A percentile compares a stretch with the other conserved stretches of the same genome.
phyloP scores from a whole-genome alignment of 768 basidiomycete species.

The Lyophyllum shimeji region DNA sequence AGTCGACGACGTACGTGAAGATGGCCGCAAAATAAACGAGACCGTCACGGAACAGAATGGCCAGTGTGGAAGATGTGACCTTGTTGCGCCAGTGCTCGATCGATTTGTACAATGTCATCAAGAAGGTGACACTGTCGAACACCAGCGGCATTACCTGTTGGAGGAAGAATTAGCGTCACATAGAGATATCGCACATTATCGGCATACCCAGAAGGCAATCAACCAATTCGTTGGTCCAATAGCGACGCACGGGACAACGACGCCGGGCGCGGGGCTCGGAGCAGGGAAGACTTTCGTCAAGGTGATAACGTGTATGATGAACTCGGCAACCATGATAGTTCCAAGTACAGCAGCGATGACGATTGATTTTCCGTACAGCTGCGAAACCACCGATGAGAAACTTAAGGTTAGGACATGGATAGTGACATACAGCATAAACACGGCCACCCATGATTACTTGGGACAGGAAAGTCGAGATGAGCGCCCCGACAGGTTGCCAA shows the following conservation, averaged over 20 bases:
- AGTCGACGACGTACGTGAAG: slow-evolving; percentile 11
- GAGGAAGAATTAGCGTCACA: not conserved
- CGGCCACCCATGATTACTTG: slow-evolving; percentile 24
- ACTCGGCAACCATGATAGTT: slow-evolving; percentile 13
- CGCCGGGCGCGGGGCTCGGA: slow-evolving; percentile 11
- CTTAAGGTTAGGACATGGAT: not conserved
- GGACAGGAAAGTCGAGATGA: slow-evolving; percentile 24
- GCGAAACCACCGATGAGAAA: not conserved
- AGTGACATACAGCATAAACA: slow-evolving; percentile 21
- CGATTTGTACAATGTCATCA: slow-evolving; percentile 7
- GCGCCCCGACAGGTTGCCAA: slow-evolving; percentile 24
- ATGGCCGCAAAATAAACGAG: slow-evolving; percentile 26
- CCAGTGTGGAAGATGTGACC: slow-evolving; percentile 5
- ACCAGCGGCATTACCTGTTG: slow-evolving; percentile 2
- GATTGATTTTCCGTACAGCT: slow-evolving; percentile 20
- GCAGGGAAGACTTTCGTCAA: slow-evolving; percentile 18
- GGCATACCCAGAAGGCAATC: slow-evolving; percentile 22
- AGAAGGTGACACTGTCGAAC: slow-evolving; percentile 20
- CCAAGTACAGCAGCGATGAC: slow-evolving; percentile 11
- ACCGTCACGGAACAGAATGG: slow-evolving; percentile 17
- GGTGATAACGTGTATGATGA: slow-evolving; percentile 16
- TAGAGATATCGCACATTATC: not conserved
- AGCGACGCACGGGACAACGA: slow-evolving; percentile 19
- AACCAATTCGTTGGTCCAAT: slow-evolving; percentile 22
- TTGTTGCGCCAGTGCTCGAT: slow-evolving; percentile 7